Evolutionary conservation across 2,329 filamentous ascomycete species (phyloP).

Genomic region (Cordyceps fumosorosea): DNA sequence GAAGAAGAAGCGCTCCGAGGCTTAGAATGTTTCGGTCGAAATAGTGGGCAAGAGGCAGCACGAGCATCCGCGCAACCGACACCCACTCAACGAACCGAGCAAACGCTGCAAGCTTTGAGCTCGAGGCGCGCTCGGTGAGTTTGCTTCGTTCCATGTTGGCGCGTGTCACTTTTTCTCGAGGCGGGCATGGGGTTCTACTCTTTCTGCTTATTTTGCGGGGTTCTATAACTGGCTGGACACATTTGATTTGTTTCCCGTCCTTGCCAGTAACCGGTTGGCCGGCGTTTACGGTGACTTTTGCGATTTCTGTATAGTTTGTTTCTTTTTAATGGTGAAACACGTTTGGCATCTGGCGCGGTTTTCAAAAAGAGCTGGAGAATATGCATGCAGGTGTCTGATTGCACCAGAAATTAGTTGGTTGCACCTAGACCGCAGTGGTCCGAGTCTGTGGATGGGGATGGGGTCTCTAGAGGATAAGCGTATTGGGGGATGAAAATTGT

Average conservation of each 20-base stretch:
- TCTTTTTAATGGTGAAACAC: constrained; percentile 6
- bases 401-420: not conserved
- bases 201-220: constrained; percentile 13
- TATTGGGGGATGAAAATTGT: not conserved
- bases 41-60: not conserved
- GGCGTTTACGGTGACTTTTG: constrained; percentile 9
- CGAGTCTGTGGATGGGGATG: not conserved
- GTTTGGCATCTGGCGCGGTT: constrained; percentile 5
- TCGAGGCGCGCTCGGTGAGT: constrained; percentile 6
- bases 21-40: constrained; percentile 17
- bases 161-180: constrained; percentile 12
- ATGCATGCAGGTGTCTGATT: not conserved
- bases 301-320: constrained; percentile 3
- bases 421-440: not conserved
- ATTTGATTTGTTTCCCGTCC: not conserved
- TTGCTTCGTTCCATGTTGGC: constrained; percentile 11
- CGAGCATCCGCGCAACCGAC: not conserved
- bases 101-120: not conserved
- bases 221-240: constrained; percentile 4
- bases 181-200: constrained; percentile 9
- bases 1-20: constrained; percentile 39
- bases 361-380: not conserved
- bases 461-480: not conserved
- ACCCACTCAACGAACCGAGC: not conserved
- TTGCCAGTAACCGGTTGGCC: constrained; percentile 8